These are phyloP conservation scores for Phyllosticta paracitricarpa DNA, from an alignment of 2,329 filamentous ascomycete genomes.

Conservation along the genomic window DNA sequence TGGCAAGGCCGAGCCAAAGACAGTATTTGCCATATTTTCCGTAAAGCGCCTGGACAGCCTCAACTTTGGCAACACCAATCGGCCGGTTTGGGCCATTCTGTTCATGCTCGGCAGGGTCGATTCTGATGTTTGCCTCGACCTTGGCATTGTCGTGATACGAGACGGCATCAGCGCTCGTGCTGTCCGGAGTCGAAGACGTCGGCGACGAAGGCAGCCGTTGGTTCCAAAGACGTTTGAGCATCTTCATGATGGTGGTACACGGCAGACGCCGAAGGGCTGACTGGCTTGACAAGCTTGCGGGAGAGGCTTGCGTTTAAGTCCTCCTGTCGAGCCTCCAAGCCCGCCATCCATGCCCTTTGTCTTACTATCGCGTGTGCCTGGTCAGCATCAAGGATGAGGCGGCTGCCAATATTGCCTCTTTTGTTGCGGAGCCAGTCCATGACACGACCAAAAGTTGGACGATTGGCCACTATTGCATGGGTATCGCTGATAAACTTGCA, in stretches of 20 bases:
- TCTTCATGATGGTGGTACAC: neutral
- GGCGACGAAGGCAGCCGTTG: neutral
- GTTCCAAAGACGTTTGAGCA: neutral
- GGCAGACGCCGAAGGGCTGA: neutral
- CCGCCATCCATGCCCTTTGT: neutral
- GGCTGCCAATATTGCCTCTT: neutral
- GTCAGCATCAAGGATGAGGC: neutral
- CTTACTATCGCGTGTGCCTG: neutral
- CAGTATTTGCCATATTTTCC: conserved; percentile 21
- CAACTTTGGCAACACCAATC: conserved; percentile 17
- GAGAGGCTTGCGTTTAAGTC: neutral
- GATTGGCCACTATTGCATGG: neutral
- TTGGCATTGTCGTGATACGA: neutral
- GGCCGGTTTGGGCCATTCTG: conserved; percentile 13
- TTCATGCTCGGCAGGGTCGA: neutral
- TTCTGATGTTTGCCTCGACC: neutral
- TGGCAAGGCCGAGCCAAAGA: conserved; percentile 3
- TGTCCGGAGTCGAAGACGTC: neutral
- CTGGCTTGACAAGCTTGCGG: neutral
- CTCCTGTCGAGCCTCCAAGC: neutral
- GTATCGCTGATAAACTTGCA: neutral
- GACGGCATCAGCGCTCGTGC: neutral
- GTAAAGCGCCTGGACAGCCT: conserved; percentile 21
- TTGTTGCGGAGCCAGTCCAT: neutral
- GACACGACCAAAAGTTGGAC: neutral